Evolutionary conservation across 768 basidiomycete species (phyloP), one percentile per base, ranked within the genome.

Genomic region (Mycena polygramma): DNA sequence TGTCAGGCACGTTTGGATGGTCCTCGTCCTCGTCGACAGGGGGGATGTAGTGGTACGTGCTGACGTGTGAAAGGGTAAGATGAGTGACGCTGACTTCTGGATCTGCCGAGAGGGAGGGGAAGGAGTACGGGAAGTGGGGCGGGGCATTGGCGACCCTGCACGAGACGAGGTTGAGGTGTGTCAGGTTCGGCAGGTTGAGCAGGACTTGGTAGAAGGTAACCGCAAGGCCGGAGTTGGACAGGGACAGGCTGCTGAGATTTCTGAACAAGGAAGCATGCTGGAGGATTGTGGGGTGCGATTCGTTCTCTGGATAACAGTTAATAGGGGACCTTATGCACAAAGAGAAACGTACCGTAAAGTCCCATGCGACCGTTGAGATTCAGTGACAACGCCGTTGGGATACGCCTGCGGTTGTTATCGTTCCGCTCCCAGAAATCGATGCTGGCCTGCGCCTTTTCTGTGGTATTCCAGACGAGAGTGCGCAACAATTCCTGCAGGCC

Each of bases 381-480:
- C 24, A 58, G 6, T 11, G 24, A 52, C 41, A 52, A 20, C 7
- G 17, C 9, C 30, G 7, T 52, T 8, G 46, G 66, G 22, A 66
- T 57, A 26, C 26, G n/a, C 39, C 19, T 19, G 19, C 24, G 26
- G 22, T 53, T 51, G 2, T 4, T 15, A 1, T 5, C 9, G 17
- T 52, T 35, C 1, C 26, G 3, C 15, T 52, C 57, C 57, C 57
- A 67, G 24, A 67, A 53, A 10, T 51, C 48, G 11, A 67, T 19
- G 9, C 54, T 51, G 0, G 6, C 17, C 26, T n/a, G 4, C 13
- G 66, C 66, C 30, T 67, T 59, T 9, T 26, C 7, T 0, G 1
- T 11, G 11, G 66, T 14, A 2, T 52, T 45, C 66, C 66, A 67
- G 19, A 54, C 49, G 35, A 67, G 48, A 2, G 57, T 60, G 24